These are phyloP conservation scores for Zasmidium cellare DNA, from an alignment of 2,329 filamentous ascomycete genomes.

Conservation along the genomic window DNA sequence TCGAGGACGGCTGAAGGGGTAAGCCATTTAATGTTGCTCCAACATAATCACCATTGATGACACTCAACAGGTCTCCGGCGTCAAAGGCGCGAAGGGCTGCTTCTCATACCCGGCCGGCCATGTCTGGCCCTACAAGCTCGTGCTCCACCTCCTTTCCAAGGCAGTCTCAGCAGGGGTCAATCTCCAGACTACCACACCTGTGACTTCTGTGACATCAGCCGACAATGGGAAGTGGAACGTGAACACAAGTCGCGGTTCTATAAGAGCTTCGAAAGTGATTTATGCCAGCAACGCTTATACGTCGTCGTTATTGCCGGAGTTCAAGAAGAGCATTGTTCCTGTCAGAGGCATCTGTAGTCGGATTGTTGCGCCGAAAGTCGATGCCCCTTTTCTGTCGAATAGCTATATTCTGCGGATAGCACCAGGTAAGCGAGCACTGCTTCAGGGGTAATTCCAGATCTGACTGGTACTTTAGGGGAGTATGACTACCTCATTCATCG, in stretches of 20 bases:
- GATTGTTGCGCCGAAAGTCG: constrained; percentile 12
- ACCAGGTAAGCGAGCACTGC: background rate
- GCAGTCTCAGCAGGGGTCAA: constrained; percentile 57
- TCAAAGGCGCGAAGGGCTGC: constrained; percentile 39
- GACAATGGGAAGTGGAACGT: constrained; percentile 15
- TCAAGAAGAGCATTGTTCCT: constrained; percentile 32
- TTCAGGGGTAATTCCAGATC: too few species aligned
- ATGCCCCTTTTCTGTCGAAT: constrained; percentile 27
- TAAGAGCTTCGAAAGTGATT: constrained; percentile 34
- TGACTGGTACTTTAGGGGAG: background rate
- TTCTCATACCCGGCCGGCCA: constrained; percentile 52
- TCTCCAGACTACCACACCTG: constrained; percentile 71
- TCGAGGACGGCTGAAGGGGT: constrained; percentile 33
- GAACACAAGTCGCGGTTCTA: constrained; percentile 22
- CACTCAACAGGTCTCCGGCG: constrained; percentile 34
- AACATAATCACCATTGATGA: background rate
- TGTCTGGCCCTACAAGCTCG: constrained; percentile 34
- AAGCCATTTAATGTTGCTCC: constrained; percentile 4
- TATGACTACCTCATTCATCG: constrained; percentile 47
- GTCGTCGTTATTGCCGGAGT: constrained; percentile 34
- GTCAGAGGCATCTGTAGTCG: constrained; percentile 52
- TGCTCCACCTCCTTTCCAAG: constrained; percentile 25
- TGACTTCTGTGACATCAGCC: constrained; percentile 74
- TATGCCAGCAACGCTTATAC: constrained; percentile 34
- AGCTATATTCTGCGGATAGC: constrained; percentile 28